Evolutionary conservation across 163 green algal species (phyloP).

Genomic region (Scenedesmus sp.): DNA sequence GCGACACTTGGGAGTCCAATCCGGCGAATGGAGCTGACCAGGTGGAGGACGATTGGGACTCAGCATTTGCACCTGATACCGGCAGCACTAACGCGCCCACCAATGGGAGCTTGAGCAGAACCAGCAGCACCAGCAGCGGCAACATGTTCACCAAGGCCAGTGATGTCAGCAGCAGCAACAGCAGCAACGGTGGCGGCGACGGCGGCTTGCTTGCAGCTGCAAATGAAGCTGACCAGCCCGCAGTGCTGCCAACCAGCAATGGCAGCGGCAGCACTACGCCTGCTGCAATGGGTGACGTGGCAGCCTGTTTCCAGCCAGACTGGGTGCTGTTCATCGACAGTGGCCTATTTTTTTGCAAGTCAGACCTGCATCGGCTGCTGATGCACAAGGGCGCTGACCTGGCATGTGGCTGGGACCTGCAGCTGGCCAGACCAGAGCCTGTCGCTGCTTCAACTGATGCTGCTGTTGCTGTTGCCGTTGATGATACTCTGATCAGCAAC

Average conservation of each 20-base stretch:
- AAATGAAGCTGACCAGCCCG: too few relatives aligned
- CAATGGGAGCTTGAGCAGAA: background rate
- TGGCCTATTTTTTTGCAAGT: conserved; percentile 26
- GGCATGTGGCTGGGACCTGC: conserved; percentile 36
- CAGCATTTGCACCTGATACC: background rate
- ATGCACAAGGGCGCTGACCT: conserved; percentile 29
- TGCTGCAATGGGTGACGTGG: background rate
- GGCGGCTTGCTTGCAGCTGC: too few relatives aligned
- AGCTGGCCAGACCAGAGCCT: conserved; percentile 6
- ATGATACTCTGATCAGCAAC: too few relatives aligned
- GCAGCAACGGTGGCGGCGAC: background rate
- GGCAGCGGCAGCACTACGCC: background rate
- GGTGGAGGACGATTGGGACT: background rate
- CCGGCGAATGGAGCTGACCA: background rate
- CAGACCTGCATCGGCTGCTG: conserved; percentile 33
- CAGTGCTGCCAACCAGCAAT: background rate
- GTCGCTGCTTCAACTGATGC: too few relatives aligned
- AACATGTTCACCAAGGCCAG: background rate
- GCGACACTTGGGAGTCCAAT: background rate
- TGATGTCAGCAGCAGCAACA: background rate
- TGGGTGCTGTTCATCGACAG: conserved; percentile 38
- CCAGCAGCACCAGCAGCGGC: background rate
- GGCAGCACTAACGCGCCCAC: background rate
- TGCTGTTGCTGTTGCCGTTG: background rate
- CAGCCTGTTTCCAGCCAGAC: conserved; percentile 27